Base-by-base conservation (phyloP, 352 stramenopile species). In the Globisporangium uncinulatum region DNA sequence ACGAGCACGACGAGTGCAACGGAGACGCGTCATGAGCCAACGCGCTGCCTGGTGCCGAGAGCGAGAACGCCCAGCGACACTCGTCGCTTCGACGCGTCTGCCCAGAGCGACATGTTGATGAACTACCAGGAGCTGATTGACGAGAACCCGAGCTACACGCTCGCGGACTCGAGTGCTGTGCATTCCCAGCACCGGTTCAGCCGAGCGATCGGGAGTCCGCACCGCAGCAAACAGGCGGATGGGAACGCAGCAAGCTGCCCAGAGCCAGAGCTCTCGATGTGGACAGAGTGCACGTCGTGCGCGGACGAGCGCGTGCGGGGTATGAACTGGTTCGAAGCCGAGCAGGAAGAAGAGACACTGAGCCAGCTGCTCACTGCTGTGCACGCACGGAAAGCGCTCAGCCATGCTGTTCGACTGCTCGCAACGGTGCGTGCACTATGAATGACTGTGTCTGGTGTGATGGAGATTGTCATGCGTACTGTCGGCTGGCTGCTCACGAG, bases 71-170 rank as follows among this genome's bases (percentile, higher is more conserved):
- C 37, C 4, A 11, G 37, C 15, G 39, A 61, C 9, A 11, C 8
- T 7, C 15, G n/a, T 29, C 31, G 20, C 21, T n/a, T 56, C 3
- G 59, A 66, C 14, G 45, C 51, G 31, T 41, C 34, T 1, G 46
- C 31, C 21, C 59, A 57, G 8, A 60, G 47, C 4, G 59, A 61
- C 6, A 41, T 51, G 49, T 15, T 61, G 24, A 60, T 82, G 47
- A 84, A 71, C 29, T 73, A 86, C 6, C 82, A 92, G 67, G 83
- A 91, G 20, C 66, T 87, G 7, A 73, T 76, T 20, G 83, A 91
- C 13, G 83, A 95, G 53, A 95, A 95, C 44, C 70, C 78, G 31
- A 94, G 78, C 41, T 95, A 94, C 31, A 62, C 65, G 24, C 69
- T 95, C 9, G 49, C 68, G 5, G 83, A 95, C 54, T 81, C 79